phyloP scores from a whole-genome alignment of 352 stramenopile genomes.

The Phytophthora sansomeana region DNA sequence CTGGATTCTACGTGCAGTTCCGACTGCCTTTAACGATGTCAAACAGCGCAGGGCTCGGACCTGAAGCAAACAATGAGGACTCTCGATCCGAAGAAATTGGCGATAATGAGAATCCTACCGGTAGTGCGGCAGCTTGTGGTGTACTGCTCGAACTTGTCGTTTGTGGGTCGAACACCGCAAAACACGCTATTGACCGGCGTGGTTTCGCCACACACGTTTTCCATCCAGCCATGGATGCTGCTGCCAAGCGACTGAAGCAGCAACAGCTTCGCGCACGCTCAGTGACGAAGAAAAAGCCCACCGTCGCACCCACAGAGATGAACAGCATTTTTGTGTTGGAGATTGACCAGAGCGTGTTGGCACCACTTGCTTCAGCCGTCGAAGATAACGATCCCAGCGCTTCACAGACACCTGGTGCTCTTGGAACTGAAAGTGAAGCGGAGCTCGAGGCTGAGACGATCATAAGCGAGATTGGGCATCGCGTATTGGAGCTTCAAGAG shows the following conservation, averaged over 20 bases:
- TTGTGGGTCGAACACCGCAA: constrained; percentile 46
- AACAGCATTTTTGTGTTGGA: constrained; percentile 58
- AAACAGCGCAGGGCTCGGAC: not conserved
- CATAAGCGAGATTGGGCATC: constrained; percentile 52
- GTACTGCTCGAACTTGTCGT: constrained; percentile 61
- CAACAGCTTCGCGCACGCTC: constrained; percentile 45
- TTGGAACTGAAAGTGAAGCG: constrained; percentile 31
- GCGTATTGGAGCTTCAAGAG: constrained; percentile 69
- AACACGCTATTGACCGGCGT: constrained; percentile 20
- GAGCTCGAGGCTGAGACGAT: constrained; percentile 50
- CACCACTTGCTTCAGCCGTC: constrained; percentile 17
- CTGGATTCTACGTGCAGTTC: constrained; percentile 70
- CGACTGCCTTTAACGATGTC: constrained; percentile 39
- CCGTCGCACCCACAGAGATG: constrained; percentile 43
- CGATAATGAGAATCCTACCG: constrained; percentile 9
- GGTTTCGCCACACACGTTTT: constrained; percentile 69
- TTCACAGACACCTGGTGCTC: not conserved
- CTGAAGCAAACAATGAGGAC: constrained; percentile 11
- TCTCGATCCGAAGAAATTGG: constrained; percentile 15
- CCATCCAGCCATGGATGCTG: constrained; percentile 50
- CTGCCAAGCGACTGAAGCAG: constrained; percentile 44
- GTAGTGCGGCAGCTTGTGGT: constrained; percentile 6
- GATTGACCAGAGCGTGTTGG: constrained; percentile 44
- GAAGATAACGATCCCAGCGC: constrained; percentile 11
- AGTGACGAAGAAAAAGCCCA: constrained; percentile 46